These are phyloP conservation scores for Stentor roeselii DNA, from an alignment of 73 alveolate species.

Conservation along the genomic window DNA sequence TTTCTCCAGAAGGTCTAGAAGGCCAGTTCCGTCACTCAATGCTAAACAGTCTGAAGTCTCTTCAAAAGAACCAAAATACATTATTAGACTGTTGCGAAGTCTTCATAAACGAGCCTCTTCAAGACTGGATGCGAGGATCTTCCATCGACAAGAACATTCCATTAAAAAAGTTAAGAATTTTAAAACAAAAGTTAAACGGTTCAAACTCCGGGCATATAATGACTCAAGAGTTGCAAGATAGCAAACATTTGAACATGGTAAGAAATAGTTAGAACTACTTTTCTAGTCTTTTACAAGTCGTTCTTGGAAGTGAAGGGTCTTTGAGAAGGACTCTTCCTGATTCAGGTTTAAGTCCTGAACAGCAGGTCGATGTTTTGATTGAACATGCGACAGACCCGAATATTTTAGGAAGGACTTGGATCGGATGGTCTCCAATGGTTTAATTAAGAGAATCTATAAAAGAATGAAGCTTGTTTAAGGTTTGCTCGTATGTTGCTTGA, in stretches of 20 bases:
- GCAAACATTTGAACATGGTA: constrained; percentile 42
- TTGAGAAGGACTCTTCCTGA: constrained; percentile 35
- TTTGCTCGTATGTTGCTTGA: no score
- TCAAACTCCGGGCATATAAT: constrained; percentile 54
- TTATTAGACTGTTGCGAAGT: constrained; percentile 96
- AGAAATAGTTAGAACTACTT: constrained; percentile 28
- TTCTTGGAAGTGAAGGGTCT: constrained; percentile 54
- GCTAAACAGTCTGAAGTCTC: constrained; percentile 74
- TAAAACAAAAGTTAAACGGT: constrained; percentile 69
- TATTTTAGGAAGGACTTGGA: constrained; percentile 93
- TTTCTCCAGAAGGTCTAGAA: constrained; percentile 90
- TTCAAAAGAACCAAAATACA: constrained; percentile 78
- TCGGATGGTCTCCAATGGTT: constrained; percentile 93
- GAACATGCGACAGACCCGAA: constrained; percentile 95
- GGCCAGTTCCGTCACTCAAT: constrained; percentile 87
- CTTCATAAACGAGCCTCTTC: constrained; percentile 94
- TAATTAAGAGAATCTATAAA: constrained; percentile 34
- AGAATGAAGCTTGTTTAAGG: background rate
- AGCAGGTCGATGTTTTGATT: constrained; percentile 90
- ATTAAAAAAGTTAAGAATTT: constrained; percentile 60
- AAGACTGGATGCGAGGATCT: constrained; percentile 92
- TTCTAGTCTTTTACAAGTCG: constrained; percentile 41
- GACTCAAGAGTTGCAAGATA: constrained; percentile 60
- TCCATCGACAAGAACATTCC: constrained; percentile 54
- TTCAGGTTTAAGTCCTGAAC: constrained; percentile 69